These are phyloP conservation scores for Monosporascus sp. DNA, from an alignment of 2,329 filamentous ascomycete genomes.

Conservation along the genomic window DNA sequence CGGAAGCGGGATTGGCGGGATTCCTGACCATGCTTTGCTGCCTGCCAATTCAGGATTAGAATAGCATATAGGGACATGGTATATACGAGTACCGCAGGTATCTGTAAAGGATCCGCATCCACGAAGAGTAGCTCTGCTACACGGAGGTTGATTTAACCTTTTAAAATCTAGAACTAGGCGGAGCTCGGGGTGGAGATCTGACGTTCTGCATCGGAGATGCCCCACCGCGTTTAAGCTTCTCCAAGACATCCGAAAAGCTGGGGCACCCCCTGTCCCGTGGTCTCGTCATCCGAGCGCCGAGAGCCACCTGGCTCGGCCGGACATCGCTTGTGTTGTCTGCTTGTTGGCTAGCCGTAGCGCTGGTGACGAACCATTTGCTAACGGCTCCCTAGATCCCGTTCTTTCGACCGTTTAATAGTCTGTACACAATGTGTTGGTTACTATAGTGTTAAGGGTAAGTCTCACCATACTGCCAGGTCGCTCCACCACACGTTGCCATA, in stretches of 20 bases:
- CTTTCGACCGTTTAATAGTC: too few species aligned
- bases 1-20: too few species aligned
- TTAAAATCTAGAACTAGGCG: background rate
- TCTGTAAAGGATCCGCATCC: background rate
- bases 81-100: background rate
- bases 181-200: background rate
- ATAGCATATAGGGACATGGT: background rate
- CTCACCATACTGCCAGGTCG: too few species aligned
- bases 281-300: background rate
- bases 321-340: background rate
- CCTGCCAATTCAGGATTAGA: background rate
- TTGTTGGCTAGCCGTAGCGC: background rate
- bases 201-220: background rate
- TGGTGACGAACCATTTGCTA: too few species aligned
- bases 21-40: background rate
- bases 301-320: background rate
- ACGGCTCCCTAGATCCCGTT: too few species aligned
- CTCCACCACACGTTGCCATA: too few species aligned
- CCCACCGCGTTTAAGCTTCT: background rate
- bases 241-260: background rate
- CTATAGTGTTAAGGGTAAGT: too few species aligned
- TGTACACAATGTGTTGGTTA: too few species aligned
- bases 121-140: background rate
- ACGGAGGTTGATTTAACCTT: background rate
- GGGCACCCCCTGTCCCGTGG: background rate